These are phyloP conservation scores for Saturnispora quitensis DNA, from an alignment of 805 yeast species.

Conservation along the genomic window DNA sequence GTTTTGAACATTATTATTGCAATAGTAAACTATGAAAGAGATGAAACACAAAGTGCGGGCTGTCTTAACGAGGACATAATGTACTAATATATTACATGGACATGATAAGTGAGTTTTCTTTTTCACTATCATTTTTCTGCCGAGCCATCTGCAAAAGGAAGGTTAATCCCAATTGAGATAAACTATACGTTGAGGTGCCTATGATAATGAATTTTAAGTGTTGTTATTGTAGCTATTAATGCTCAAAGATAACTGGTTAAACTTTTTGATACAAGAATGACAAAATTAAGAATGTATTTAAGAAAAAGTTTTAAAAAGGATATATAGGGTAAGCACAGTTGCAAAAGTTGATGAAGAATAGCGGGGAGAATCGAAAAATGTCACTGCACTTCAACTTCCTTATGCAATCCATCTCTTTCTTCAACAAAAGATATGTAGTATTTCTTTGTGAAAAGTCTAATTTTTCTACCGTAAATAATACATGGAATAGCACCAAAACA, in stretches of 20 bases:
- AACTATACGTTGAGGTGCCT: neutral
- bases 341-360: neutral
- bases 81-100: neutral
- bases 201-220: neutral
- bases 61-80: neutral
- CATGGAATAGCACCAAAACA: slow-evolving; percentile 43
- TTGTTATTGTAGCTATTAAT: no score
- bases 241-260: no score
- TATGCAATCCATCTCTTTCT: slow-evolving; percentile 35
- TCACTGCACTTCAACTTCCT: slow-evolving; percentile 6
- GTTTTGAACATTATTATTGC: slow-evolving; percentile 8
- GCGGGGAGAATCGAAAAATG: neutral
- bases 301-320: neutral
- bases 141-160: neutral
- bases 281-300: neutral
- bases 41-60: neutral
- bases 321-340: neutral
- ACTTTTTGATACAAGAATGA: neutral
- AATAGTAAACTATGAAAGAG: neutral
- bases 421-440: slow-evolving; percentile 47
- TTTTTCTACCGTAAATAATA: slow-evolving; percentile 39
- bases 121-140: neutral
- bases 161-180: neutral
- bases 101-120: neutral
- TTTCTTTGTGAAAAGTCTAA: slow-evolving; percentile 48